Base-by-base conservation (phyloP, 2,329 filamentous ascomycete species). In the Colletotrichum echinochloae region DNA sequence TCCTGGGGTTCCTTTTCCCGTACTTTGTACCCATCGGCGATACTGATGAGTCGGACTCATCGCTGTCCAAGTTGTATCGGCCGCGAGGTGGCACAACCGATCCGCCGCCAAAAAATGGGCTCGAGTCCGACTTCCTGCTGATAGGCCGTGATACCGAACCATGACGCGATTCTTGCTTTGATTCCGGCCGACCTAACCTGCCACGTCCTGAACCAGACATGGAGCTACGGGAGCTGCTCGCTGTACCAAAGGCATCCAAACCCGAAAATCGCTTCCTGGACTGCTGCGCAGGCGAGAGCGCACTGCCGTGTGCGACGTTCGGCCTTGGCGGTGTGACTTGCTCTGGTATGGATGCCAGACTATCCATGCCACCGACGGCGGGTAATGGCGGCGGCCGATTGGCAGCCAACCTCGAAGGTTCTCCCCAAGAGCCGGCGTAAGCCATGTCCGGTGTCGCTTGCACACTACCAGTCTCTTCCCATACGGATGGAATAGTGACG, bases 401-500 rank as follows among this genome's bases (percentile, higher is more conserved):
- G 9, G 63, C 64, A 37, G 46, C 59, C 30, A 63, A 26, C 30
- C 68, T 68, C 16, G 68, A 71, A 20, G 68, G 68, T n/a, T 71
- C 68, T 39, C 65, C 52, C 68, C 68, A 66, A 20, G 65, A 62
- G 41, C 57, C 69, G 37, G 44, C 63, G 68, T 76, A 75, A 18
- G 75, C 73, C 18, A 72, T 70, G 1, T 75, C 75, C 4, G 76
- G 74, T 3, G 74, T 75, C n/a, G 66, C 74, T 48, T 74, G 74
- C 23, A 77, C 73, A 39, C 74, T 77, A 41, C 60, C 65, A 23
- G 51, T 35, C 39, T 70, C 59, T 11, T 72, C 64, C 18, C 66
- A 52, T 28, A 76, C 63, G 7, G 74, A 71, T 5, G 77, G 78
- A 12, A 80, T 76, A 46, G 74, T 74, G 61, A 77, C 72, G 35